These are phyloP conservation scores for Pyrus communis DNA, from an alignment of 306 rosid genomes.

Conservation along the genomic window DNA sequence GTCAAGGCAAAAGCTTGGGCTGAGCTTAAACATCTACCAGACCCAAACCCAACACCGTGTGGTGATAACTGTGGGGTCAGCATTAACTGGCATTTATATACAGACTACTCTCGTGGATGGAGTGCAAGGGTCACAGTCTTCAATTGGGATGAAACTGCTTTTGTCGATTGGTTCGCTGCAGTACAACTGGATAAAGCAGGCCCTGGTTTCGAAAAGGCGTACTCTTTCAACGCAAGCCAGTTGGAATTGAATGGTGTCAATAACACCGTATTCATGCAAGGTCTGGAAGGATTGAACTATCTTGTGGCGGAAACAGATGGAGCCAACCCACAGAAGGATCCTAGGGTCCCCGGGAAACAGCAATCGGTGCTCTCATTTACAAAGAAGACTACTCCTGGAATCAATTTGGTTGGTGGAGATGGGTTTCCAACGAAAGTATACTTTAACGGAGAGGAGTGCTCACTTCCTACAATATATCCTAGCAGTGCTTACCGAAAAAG, in stretches of 20 bases:
- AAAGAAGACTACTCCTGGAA: constrained; percentile 65
- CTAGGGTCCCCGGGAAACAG: constrained; percentile 91
- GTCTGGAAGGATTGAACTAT: constrained; percentile 60
- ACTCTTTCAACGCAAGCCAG: constrained; percentile 70
- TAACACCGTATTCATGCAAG: constrained; percentile 78
- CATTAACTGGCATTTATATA: constrained; percentile 74
- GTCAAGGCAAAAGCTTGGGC: constrained; percentile 77
- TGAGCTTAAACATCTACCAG: constrained; percentile 36
- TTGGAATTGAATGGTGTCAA: constrained; percentile 43
- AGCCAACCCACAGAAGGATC: constrained; percentile 56
- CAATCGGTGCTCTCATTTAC: constrained; percentile 90
- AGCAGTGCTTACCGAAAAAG: constrained; percentile 30
- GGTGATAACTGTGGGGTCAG: constrained; percentile 91
- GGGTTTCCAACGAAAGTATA: constrained; percentile 85
- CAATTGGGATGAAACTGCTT: constrained; percentile 77
- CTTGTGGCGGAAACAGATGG: constrained; percentile 84
- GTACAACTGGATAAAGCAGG: constrained; percentile 72
- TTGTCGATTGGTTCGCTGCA: constrained; percentile 92
- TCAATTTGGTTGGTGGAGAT: constrained; percentile 55
- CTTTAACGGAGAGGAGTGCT: constrained; percentile 95
- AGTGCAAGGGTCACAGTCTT: constrained; percentile 84
- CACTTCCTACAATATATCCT: constrained; percentile 62
- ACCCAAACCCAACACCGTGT: constrained; percentile 71
- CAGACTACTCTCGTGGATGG: constrained; percentile 84
- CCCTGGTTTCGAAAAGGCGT: constrained; percentile 80